These are phyloP conservation scores for Trichophaea hybrida DNA, from an alignment of 2,329 filamentous ascomycete genomes.

Conservation along the genomic window DNA sequence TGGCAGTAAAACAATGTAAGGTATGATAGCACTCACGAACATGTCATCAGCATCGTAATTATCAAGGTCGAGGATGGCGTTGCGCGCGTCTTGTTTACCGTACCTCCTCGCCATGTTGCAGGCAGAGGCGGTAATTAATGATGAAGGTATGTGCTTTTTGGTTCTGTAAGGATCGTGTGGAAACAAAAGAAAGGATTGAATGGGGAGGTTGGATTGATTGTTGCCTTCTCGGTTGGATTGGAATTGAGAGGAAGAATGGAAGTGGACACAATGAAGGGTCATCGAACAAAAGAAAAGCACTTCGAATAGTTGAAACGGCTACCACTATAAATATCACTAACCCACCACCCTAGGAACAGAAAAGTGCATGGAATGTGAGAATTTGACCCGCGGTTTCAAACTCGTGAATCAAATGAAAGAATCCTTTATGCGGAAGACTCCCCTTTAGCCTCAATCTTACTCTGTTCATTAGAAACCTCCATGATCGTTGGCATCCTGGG, in stretches of 20 bases:
- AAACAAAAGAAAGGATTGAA: neutral
- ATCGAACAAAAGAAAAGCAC: neutral
- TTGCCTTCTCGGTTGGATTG: neutral
- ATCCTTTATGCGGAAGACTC: neutral
- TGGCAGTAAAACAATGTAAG: neutral
- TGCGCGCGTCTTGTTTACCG: slow-evolving; percentile 13
- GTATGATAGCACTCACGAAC: slow-evolving; percentile 11
- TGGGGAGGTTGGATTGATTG: neutral
- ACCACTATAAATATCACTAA: too few species aligned
- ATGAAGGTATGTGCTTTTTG: neutral
- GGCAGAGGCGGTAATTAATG: neutral
- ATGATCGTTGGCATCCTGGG: neutral
- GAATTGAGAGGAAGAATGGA: neutral
- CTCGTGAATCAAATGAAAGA: neutral
- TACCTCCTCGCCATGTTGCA: neutral
- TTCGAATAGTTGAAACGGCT: too few species aligned
- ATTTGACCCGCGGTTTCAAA: neutral
- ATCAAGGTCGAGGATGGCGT: slow-evolving; percentile 5
- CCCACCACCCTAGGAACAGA: too few species aligned
- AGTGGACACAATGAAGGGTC: neutral
- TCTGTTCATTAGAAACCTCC: neutral
- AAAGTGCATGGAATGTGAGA: too few species aligned
- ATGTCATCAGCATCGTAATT: slow-evolving; percentile 14
- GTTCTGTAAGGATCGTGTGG: neutral
- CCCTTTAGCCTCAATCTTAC: neutral